Evolutionary conservation across 257 asterid species (phyloP), one percentile per base, ranked within the genome.

Genomic region (Solanum dulcamara): DNA sequence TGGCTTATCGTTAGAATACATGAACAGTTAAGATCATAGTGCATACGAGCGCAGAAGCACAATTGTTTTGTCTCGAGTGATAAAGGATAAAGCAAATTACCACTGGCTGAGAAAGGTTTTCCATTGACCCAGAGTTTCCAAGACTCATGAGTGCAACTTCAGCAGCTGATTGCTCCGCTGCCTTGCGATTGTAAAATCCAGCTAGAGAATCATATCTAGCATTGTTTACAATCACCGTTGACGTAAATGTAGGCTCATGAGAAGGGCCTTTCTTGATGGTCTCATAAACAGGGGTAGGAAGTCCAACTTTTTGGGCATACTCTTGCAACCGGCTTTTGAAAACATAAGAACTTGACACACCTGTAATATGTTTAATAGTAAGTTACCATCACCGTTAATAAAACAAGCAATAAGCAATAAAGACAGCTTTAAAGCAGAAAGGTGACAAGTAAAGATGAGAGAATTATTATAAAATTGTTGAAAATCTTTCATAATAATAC

Each of bases 131-230:
- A 12, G 92, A 87, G 50, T 88, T 89, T 71, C 89, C 87, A n/a
- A 96, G 92, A 86, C 92, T 91, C 84, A 91, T 22, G 35, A 96
- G 97, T 87, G 99, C 99, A 77, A 95, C 97, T 92, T 96, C 98
- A 57, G 99, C 99, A 84, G 99, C 98, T n/a, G 99, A 96, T 87
- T 96, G 99, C 89, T 96, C 99, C 2, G 99, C 97, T 37, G 97
- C 96, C 89, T 96, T 96, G 84, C 99, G 97, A 85, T 94, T 94
- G 90, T 88, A 93, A 87, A 96, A 96, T 77, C 98, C 98, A 24
- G 97, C 94, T 32, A 96, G 94, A 87, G 99, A 96, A 88, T 95
- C 96, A 87, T 94, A 95, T 87, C 96, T 93, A 40, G 82, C 86
- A 64, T 93, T 53, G 40, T 90, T 89, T 81, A 95, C 90, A 28